Conservation (phyloP, 176 grass and related monocot genomes). For the Carex littledalei region DNA sequence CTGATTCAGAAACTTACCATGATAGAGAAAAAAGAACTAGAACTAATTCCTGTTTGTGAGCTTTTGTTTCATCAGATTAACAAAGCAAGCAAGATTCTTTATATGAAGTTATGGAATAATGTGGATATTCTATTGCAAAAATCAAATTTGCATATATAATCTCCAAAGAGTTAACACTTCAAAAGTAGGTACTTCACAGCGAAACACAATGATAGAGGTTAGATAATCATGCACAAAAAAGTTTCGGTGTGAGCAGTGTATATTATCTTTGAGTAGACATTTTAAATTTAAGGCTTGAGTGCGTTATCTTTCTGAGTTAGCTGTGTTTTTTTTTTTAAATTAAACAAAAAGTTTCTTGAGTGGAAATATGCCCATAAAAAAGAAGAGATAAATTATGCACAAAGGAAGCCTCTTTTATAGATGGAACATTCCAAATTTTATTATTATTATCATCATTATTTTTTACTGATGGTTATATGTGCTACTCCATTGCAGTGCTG, state of each 20-base stretch:
- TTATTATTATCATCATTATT: background rate
- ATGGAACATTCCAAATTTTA: background rate
- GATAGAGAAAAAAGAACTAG: too few relatives aligned
- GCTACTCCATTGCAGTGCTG: constrained; percentile 22
- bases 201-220: background rate
- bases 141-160: background rate
- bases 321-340: background rate
- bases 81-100: background rate
- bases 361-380: background rate
- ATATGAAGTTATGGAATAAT: background rate
- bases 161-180: background rate
- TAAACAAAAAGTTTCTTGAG: background rate
- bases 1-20: background rate
- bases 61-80: background rate
- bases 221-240: too few relatives aligned
- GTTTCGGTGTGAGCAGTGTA: too few relatives aligned
- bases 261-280: background rate
- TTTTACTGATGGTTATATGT: background rate
- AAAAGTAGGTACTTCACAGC: background rate
- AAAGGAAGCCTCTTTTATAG: background rate
- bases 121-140: background rate
- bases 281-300: background rate
- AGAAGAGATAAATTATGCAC: background rate
- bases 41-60: background rate
- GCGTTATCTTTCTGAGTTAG: background rate